Evolutionary conservation across 179 eudicot species (phyloP), one percentile per base, ranked within the genome.

Genomic region (Beta lomatogona): DNA sequence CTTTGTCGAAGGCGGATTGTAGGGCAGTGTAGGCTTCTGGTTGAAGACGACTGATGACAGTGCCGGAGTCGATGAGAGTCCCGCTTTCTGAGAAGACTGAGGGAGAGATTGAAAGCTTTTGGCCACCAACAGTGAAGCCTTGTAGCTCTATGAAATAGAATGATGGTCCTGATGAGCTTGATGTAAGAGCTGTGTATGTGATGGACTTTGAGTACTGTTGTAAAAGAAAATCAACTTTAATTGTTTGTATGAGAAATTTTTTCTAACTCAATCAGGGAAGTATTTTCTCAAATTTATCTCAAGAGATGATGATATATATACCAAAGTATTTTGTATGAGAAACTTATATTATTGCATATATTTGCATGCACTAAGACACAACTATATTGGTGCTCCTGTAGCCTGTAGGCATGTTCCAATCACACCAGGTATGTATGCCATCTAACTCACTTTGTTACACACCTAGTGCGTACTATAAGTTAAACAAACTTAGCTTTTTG

Each of bases 21-120:
- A 93, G 25, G 9, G 90, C 83, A 0, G 81, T 44, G 88, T 92
- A 93, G 0, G 94, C 94, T 9, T 81, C 76, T 0, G 94, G 89
- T 22, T 94, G 90, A 3, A 93, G 88, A 4, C 95, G 89, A 5
- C 90, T 88, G 36, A 92, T 92, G 55, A 89, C 94, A 0, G 94
- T 92, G 22, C 97, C 95, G 0, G 97, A 93, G 82, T 93, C 95
- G 41, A 93, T 87, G 2, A 93, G 67, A 6, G 90, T 84, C 18
- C 95, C 92, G 0, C 87, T 81, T 9, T 60, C 68, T 25, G 84
- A 81, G 86, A 94, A 93, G 41, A 88, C 90, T 1, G 91, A 13
- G 0, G 87, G 85, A 9, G 89, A 72, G 22, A 94, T 91, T 0
- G 97, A 28, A 0, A 93, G 81, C 36, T 70, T 73, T 0, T 31